Evolutionary conservation across 148 eudicot species (phyloP).

Genomic region (Euryodendron excelsum): DNA sequence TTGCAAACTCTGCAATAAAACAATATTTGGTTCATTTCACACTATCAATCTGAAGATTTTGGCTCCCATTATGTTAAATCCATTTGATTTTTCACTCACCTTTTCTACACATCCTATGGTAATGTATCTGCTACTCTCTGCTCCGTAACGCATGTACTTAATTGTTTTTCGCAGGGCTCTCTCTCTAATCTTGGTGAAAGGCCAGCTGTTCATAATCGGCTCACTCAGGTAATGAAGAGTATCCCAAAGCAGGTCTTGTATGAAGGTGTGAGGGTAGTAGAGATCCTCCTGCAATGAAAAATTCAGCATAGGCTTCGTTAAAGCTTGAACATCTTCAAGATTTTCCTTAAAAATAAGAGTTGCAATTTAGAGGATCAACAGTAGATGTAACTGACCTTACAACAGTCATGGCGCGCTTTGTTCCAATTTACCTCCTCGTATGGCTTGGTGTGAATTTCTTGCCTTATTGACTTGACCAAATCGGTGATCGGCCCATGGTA

Average conservation of each 20-base stretch:
- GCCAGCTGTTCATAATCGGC: constrained; percentile 31
- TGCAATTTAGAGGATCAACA: neutral
- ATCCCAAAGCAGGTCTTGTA: constrained; percentile 43
- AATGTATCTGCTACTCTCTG: constrained; percentile 31
- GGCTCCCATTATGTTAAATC: neutral
- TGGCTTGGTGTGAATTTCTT: constrained; percentile 2
- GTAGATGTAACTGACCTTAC: constrained; percentile 6
- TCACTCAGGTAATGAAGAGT: constrained; percentile 31
- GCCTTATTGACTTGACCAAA: neutral
- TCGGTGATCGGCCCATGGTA: constrained; percentile 10
- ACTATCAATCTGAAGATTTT: neutral
- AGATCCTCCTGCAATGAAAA: constrained; percentile 21
- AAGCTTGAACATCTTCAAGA: neutral
- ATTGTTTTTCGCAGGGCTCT: constrained; percentile 27
- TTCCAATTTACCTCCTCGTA: constrained; percentile 11
- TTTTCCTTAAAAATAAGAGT: neutral
- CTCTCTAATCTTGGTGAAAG: constrained; percentile 32
- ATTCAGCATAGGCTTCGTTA: neutral
- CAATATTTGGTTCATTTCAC: constrained; percentile 8
- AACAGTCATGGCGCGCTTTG: constrained; percentile 24
- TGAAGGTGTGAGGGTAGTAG: constrained; percentile 30
- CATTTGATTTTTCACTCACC: constrained; percentile 9
- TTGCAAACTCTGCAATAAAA: constrained; percentile 8
- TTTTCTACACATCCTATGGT: constrained; percentile 38
- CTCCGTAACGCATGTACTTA: constrained; percentile 32